Evolutionary conservation across 208 protist species (phyloP).

Genomic region (Naegleria lovaniensis): DNA sequence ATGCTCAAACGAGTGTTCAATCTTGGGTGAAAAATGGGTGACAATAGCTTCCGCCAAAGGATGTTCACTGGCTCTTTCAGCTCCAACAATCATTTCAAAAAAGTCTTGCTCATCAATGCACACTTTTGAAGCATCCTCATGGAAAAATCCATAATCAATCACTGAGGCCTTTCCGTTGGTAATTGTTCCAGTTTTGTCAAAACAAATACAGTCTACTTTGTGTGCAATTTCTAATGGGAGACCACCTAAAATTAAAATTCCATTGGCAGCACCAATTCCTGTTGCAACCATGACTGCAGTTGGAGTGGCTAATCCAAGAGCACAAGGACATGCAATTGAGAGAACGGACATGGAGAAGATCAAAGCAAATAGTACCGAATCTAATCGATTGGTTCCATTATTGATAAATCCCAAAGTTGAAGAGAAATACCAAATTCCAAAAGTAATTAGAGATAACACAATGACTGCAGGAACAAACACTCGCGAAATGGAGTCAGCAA

Average conservation of each 20-base stretch:
- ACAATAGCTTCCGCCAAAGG: background rate
- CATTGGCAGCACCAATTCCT: slow-evolving; percentile 75
- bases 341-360: background rate
- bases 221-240: slow-evolving; percentile 70
- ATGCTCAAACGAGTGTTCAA: background rate
- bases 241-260: slow-evolving; percentile 87
- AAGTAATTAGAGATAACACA: background rate
- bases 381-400: background rate
- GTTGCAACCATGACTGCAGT: slow-evolving; percentile 85
- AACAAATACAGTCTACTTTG: slow-evolving; percentile 66
- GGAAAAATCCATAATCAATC: background rate
- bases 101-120: background rate
- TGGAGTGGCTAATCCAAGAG: slow-evolving; percentile 4
- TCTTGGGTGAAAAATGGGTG: background rate
- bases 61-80: background rate
- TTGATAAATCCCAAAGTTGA: background rate
- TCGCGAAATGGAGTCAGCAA: background rate
- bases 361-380: background rate
- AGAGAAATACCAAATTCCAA: background rate
- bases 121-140: background rate
- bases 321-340: slow-evolving; percentile 15
- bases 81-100: background rate
- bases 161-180: slow-evolving; percentile 69
- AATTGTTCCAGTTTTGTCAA: slow-evolving; percentile 97
- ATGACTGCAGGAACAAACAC: slow-evolving; percentile 18